Base-by-base conservation (phyloP, 2,329 filamentous ascomycete genomes). In the Zarea fungicola region DNA sequence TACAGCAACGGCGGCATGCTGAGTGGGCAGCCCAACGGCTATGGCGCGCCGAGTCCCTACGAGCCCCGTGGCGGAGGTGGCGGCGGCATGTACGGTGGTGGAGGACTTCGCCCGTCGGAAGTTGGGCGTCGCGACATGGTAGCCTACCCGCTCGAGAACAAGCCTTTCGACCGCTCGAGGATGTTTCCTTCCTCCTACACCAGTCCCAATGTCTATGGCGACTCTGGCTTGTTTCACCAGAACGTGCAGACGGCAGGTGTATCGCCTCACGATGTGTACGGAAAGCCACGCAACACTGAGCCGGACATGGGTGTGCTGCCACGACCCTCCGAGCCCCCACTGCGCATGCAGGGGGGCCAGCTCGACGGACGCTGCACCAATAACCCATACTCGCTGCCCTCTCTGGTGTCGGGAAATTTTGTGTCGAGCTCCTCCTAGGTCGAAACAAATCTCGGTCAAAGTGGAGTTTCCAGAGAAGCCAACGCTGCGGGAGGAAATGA, bases 291-390 rank as follows among this genome's bases (percentile, higher is more conserved):
- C 28, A 29, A n/a, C 39, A n/a, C n/a, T n/a, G 39, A 43, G 13
- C 29, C 29, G 19, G 29, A 32, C 28, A 43, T 43, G 42, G 32
- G 32, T 21, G 19, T 45, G 18, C 34, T 40, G 44, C 44, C 34
- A 26, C 44, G 19, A 13, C 7, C 26, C 14, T 19, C 44, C 8
- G 34, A 40, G 35, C 22, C 42, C 16, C 21, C 23, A 16, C 14
- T 34, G 22, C 25, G 35, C 10, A 31, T 47, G 35, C n/a, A n/a
- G n/a, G n/a, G n/a, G n/a, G 44, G 44, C 22, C 34, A 19, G 34
- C 35, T 32, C 8, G 44, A 47, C 26, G 9, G 21, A n/a, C 44
- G 44, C 34, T 47, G 35, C 35, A 36, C 8, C n/a, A 47, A 40
- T 45, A 16, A 21, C 42, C 42, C 41, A 28, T n/a, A 22, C 16